Base-by-base conservation (phyloP, 192 early-diverging fungal species). In the Backusella luteola region DNA sequence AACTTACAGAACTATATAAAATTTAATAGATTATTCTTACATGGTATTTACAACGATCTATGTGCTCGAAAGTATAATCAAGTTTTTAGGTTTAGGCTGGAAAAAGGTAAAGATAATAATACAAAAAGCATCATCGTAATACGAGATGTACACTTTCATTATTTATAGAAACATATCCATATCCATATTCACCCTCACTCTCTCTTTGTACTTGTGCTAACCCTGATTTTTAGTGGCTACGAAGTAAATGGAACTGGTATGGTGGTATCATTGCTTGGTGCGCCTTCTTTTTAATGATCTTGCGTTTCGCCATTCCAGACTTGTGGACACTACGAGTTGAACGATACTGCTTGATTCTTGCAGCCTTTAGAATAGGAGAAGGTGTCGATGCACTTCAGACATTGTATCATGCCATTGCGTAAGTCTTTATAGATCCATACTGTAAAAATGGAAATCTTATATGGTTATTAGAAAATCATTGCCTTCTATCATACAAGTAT, bases 71-170 rank as follows among this genome's bases (percentile, higher is more conserved):
- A 79, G 86, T 34, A 71, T 83, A 1, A 71, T 86, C 42, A 86
- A 84, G 41, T 63, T 86, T 5, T 21, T 80, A 17, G 88, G 88
- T 14, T 56, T 89, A 15, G 88, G 88, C 12, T 85, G 84, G 82
- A 73, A 71, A 52, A 81, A 81, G 73, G 80, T 77, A 77, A 69
- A 11, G 12, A 56, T 3, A 38, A n/a, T 0, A 36, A 19, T 41
- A n/a, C 6, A 11, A 32, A 32, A 32, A 32, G 32, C 2, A 32
- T 32, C 32, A 32, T 32, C 32, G 32, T 32, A 32, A 32, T 75
- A 23, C 36, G 2, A 29, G n/a, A 39, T 39, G 38, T 39, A 3
- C 38, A 39, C 8, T 39, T 11, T 69, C 41, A 29, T 32, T 34
- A 52, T 52, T 15, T 39, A 39, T 32, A 32, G 32, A 39, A 39